Evolutionary conservation across 805 yeast genomes (phyloP), one percentile per base, ranked within the genome.

Genomic region (Hanseniaspora clermontiae): DNA sequence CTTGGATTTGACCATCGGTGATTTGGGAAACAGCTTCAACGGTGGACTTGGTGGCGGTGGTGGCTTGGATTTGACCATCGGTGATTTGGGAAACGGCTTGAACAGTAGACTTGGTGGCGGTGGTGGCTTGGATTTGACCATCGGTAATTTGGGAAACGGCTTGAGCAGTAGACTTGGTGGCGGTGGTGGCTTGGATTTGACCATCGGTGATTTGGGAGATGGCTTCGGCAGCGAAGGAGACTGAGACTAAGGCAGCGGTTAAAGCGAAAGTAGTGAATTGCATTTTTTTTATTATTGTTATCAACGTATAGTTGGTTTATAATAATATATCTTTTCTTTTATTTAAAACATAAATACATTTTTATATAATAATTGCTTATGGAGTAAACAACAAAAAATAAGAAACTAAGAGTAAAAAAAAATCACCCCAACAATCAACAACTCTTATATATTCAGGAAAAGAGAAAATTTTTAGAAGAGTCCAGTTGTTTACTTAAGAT

Each of bases 201-300:
- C 70, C 67, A 48, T 65, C 58, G 19, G 63, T 64, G 61, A 63
- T 50, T 56, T 68, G 65, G 56, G 73, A 48, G 57, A 43, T 17
- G 34, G 48, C 49, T 11, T 42, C 72, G 4, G 87, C 83, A 46
- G 68, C 70, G 48, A 78, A 63, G 15, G 81, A 75, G 53, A 80
- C 69, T 37, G 83, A 77, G 38, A 81, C 63, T 12, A 83, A 70
- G 17, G 87, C 87, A 59, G 76, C 84, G 68, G 83, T 87, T 62
- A 73, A 81, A 20, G 82, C 70, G 46, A 66, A 68, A 27, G 80
- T 66, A 1, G 65, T 61, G 14, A 77, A 78, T 37, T 55, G 52
- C 58, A 55, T 55, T 54, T 39, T 51, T 50, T 20, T 17, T 20
- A 24, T 24, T 24, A 24, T 24, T 24, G 27, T 3, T 4, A 4